Base-by-base conservation (phyloP, 495 filamentous ascomycete species). In the Saxophila tyrrhenica region DNA sequence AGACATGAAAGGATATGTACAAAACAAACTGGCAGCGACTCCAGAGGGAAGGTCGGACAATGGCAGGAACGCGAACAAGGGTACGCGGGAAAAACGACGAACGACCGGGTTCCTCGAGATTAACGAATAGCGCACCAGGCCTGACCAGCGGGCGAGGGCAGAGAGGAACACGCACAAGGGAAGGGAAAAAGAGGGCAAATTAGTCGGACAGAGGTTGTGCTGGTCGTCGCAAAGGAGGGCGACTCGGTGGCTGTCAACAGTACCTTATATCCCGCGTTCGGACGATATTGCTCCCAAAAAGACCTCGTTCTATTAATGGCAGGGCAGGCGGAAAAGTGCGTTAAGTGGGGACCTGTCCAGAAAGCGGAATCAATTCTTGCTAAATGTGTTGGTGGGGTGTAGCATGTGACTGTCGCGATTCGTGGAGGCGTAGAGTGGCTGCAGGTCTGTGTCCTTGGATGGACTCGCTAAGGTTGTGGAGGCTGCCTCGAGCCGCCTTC, bases 261-360 rank as follows among this genome's bases (percentile, higher is more conserved):
- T 68, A 66, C 64, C 67, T 69, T 70, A 70, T 68, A 68, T 63
- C 61, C 59, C 63, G 58, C 58, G 62, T 55, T 35, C n/a, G 51
- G 58, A 42, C 56, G 54, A 64, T 48, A 62, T 63, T 57, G 57
- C 39, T 48, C 57, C 54, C 58, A 66, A 70, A 67, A 49, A 54
- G 38, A 50, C 57, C 47, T 39, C 23, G 19, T 60, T 64, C 67
- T 70, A 70, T 67, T 64, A 57, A 63, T 67, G 64, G 67, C n/a
- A n/a, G n/a, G n/a, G n/a, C n/a, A 62, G 48, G 43, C 10, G 19
- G 24, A 25, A 35, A 39, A 39, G 48, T 10, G 23, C 48, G 20
- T 43, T 42, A 43, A 43, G 17, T 52, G 48, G n/a, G n/a, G 48
- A 39, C 10, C 41, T 9, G 24, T 48, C 11, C 24, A n/a, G n/a